These are phyloP conservation scores for Marasmius fiardii DNA, from an alignment of 1,284 basidiomycete genomes.

Conservation along the genomic window DNA sequence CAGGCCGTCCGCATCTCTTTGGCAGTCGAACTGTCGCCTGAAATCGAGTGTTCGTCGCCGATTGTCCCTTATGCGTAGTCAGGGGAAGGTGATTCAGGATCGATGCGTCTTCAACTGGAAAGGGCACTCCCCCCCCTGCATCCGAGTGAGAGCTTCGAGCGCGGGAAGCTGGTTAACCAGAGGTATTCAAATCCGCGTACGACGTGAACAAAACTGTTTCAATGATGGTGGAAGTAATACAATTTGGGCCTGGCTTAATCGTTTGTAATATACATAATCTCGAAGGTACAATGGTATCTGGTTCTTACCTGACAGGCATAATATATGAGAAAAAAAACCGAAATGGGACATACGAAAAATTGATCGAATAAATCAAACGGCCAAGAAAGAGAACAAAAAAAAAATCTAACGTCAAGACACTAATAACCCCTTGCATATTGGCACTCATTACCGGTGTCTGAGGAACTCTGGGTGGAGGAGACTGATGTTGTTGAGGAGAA, in stretches of 20 bases:
- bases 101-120: no score
- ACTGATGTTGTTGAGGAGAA: neutral
- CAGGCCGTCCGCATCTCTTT: no score
- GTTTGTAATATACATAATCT: neutral
- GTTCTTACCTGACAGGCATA: neutral
- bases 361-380: neutral
- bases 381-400: neutral
- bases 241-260: neutral
- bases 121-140: no score
- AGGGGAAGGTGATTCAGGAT: no score
- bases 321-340: neutral
- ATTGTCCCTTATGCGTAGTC: no score
- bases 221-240: neutral
- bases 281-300: neutral
- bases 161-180: no score
- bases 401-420: no score
- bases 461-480: constrained; percentile 17
- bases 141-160: no score
- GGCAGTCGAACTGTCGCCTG: no score
- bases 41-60: no score
- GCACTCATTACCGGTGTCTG: constrained; percentile 47
- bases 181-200: no score
- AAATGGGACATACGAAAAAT: neutral
- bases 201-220: neutral
- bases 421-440: constrained; percentile 2